Evolutionary conservation across 1,284 basidiomycete species (phyloP), one percentile per base, ranked within the genome.

Genomic region (Ustilago hordei): DNA sequence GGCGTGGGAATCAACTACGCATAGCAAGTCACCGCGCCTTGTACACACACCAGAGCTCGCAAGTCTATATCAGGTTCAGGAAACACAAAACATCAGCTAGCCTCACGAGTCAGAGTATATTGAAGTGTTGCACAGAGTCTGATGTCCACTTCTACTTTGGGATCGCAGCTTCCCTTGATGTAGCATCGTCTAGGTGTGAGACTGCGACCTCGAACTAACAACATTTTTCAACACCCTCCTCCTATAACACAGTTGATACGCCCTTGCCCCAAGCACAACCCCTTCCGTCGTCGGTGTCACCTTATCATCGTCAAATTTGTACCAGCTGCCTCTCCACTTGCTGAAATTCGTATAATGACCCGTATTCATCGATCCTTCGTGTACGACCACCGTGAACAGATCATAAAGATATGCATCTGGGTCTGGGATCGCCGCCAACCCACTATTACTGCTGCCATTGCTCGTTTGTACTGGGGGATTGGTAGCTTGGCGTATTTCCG

Each of bases 231-330:
- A 67, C 34, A 60, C 19, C 12, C 81, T 63, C 2, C 84, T 76
- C 28, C 67, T 47, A 60, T 85, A 85, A 50, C 81, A 82, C 41
- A 85, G 60, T 67, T 85, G 84, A 55, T 85, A 85, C 13, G 84
- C 84, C 4, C 69, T 55, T 6, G 77, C 76, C 17, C 35, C 36
- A 32, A 85, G 60, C 32, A 84, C 84, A 9, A 72, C 58, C 23
- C 55, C 60, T 9, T 78, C 43, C 28, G 53, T 69, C 9, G 75
- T 82, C 1, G 64, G 71, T 0, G 65, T 57, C 8, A 85, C 81
- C 92, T 94, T 96, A 84, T 96, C 95, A 81, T 98, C 95, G 85
- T 98, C 95, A 86, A 94, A 96, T 34, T 92, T 91, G 87, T 94
- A 96, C 95, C 95, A 98, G 52, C 60, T 75, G 75, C 93, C 91